A percentile compares a stretch with the other conserved stretches of the same genome.
These are phyloP conservation scores for Saksenaea vasiformis DNA, from an alignment of 371 early-diverging fungal species.

Conservation along the genomic window DNA sequence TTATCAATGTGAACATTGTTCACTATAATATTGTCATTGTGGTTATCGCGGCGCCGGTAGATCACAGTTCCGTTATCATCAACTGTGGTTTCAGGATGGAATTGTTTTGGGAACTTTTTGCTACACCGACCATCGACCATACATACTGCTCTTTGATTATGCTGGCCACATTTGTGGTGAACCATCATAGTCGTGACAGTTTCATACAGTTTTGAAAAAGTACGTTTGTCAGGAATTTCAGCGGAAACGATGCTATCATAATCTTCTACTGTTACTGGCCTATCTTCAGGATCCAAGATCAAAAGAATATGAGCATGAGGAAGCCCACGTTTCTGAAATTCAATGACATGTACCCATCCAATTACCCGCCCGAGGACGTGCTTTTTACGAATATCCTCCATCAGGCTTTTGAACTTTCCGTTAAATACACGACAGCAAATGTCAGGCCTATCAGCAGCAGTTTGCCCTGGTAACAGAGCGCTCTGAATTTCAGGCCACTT, in stretches of 20 bases:
- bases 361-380: slow-evolving; percentile 21
- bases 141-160: slow-evolving; percentile 19
- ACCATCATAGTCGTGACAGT: slow-evolving; percentile 23
- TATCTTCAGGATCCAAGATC: slow-evolving; percentile 20
- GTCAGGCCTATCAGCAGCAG: slow-evolving; percentile 22
- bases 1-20: slow-evolving; percentile 43
- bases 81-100: too few species aligned
- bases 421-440: slow-evolving; percentile 21
- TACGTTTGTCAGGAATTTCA: slow-evolving; percentile 22
- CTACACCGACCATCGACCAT: too few species aligned
- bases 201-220: too few species aligned
- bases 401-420: slow-evolving; percentile 22
- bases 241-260: slow-evolving; percentile 25
- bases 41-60: slow-evolving; percentile 5
- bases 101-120: too few species aligned
- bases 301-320: slow-evolving; percentile 31
- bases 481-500: slow-evolving; percentile 21
- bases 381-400: slow-evolving; percentile 22
- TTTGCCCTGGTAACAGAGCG: slow-evolving; percentile 19
- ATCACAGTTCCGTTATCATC: slow-evolving; percentile 4
- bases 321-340: slow-evolving; percentile 35
- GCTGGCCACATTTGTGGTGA: slow-evolving; percentile 28
- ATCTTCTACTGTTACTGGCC: slow-evolving; percentile 19
- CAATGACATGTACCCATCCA: too few species aligned
- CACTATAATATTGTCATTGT: slow-evolving; percentile 21